Evolutionary conservation across 768 basidiomycete genomes (phyloP).

Genomic region (Lyophyllum atratum): DNA sequence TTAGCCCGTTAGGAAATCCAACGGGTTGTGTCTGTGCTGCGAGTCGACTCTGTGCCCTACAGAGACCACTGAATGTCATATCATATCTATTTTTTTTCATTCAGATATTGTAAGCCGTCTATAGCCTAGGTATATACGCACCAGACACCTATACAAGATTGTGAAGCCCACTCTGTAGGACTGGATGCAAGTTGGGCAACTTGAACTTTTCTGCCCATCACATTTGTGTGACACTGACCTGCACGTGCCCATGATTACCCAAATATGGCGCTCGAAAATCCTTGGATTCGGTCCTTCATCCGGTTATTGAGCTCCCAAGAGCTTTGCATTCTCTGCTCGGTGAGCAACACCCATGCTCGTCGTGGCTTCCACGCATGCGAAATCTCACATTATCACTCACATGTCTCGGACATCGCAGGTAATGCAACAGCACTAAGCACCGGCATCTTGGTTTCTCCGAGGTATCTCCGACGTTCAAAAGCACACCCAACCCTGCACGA

Average conservation of each 20-base stretch:
- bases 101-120: background rate
- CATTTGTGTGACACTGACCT: no score
- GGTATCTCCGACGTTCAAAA: slow-evolving; percentile 1
- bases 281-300: background rate
- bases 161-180: no score
- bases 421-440: background rate
- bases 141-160: background rate
- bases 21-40: background rate
- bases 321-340: background rate
- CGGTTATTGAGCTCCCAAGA: background rate
- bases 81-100: slow-evolving; percentile 1
- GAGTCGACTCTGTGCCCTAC: background rate
- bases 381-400: background rate
- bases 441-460: background rate
- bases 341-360: background rate
- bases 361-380: slow-evolving; percentile 1
- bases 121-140: background rate
- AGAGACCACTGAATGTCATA: slow-evolving; percentile 7
- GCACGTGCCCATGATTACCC: no score
- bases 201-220: no score
- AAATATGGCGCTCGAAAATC: no score
- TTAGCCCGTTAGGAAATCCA: background rate
- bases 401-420: background rate
- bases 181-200: no score
- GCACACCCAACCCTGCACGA: background rate